Evolutionary conservation across 1,139 yeast genomes (phyloP).

Genomic region (Meyerozyma carpophila): DNA sequence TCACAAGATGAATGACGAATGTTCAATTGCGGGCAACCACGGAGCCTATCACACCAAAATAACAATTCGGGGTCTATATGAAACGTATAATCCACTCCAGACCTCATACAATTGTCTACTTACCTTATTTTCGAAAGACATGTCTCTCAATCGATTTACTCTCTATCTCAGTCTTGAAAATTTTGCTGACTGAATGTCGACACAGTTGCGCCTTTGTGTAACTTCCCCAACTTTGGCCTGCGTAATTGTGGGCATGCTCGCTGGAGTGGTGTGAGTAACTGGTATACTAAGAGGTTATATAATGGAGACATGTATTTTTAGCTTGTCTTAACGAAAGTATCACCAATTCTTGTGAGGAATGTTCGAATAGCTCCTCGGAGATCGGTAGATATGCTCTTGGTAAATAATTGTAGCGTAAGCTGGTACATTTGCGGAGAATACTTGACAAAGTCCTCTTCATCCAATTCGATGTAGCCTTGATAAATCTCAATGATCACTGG

Average conservation of each 20-base stretch:
- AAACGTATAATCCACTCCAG: too few relatives aligned
- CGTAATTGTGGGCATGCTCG: slow-evolving; percentile 3
- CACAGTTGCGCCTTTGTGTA: background rate
- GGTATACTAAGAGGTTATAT: too few relatives aligned
- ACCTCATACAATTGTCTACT: slow-evolving; percentile 14
- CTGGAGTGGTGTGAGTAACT: background rate
- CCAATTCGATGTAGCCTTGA: slow-evolving; percentile 75
- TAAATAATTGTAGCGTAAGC: slow-evolving; percentile 59
- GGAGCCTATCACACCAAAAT: background rate
- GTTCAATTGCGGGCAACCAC: background rate
- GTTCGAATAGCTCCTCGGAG: slow-evolving; percentile 62
- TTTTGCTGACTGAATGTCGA: slow-evolving; percentile 2
- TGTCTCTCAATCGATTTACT: slow-evolving; percentile 7
- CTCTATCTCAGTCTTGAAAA: background rate
- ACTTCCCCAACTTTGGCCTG: background rate
- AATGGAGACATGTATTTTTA: background rate
- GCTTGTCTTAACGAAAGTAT: slow-evolving; percentile 34
- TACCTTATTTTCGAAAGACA: slow-evolving; percentile 51
- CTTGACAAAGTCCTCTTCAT: slow-evolving; percentile 63
- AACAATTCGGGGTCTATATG: background rate
- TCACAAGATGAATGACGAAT: background rate
- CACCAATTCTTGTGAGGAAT: slow-evolving; percentile 70
- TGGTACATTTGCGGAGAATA: slow-evolving; percentile 66
- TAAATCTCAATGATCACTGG: slow-evolving; percentile 87
- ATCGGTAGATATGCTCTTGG: slow-evolving; percentile 65